phyloP scores from a whole-genome alignment of 208 protist genomes.

The Crithidia bombi region DNA sequence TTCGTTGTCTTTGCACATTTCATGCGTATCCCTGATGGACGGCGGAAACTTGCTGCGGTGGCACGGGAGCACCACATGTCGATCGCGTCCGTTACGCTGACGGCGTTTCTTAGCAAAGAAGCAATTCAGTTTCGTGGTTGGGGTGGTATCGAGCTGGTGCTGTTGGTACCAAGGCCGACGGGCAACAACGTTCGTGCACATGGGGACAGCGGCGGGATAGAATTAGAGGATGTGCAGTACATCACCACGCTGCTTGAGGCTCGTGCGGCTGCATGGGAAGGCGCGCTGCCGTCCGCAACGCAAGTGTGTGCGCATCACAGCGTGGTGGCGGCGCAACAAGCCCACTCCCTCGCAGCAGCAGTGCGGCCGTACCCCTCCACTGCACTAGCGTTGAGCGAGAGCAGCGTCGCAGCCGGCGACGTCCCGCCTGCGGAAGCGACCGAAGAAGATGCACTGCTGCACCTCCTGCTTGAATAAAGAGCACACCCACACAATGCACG shows the following conservation, averaged over 20 bases:
- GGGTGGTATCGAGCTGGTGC: constrained; percentile 49
- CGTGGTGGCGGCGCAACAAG: neutral
- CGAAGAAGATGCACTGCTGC: constrained; percentile 8
- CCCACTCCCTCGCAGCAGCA: neutral
- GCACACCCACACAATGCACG: neutral
- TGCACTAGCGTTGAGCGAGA: neutral
- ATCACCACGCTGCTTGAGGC: neutral
- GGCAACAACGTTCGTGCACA: neutral
- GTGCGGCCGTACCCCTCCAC: constrained; percentile 3
- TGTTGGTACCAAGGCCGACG: constrained; percentile 29
- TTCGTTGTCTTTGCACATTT: constrained; percentile 57
- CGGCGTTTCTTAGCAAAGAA: constrained; percentile 30
- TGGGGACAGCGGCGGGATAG: neutral
- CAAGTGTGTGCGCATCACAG: no score
- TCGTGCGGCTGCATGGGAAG: neutral
- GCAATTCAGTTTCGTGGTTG: constrained; percentile 39
- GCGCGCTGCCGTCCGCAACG: neutral
- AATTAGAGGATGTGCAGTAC: neutral
- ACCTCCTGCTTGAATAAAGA: neutral
- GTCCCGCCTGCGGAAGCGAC: neutral
- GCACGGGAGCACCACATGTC: constrained; percentile 37
- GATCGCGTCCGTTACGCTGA: constrained; percentile 46
- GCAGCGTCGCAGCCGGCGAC: neutral
- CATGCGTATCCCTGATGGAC: constrained; percentile 63
- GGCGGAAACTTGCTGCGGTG: constrained; percentile 30